Evolutionary conservation across 2,329 filamentous ascomycete genomes (phyloP), one percentile per base, ranked within the genome.

Genomic region (Niveomyces coronatus): DNA sequence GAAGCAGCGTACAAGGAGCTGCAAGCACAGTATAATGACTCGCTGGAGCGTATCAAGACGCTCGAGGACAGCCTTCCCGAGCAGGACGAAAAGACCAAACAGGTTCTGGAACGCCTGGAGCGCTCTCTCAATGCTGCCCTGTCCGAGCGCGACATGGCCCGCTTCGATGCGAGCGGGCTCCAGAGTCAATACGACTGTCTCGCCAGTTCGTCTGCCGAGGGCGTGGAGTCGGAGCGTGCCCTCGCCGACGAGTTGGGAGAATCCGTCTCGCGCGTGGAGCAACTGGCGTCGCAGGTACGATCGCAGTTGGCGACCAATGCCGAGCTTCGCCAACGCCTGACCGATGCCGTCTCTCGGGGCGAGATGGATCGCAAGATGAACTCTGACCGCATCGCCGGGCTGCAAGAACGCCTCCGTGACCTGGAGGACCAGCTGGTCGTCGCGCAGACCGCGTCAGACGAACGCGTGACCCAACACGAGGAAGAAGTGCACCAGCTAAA

Each of bases 361-460:
- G 89, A 96, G 51, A 70, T 72, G 22, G 85, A 91, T 50, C 88
- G 94, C 56, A 79, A 80, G 52, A 65, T 78, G 43, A 93, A 87
- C 45, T 83, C 83, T 11, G 71, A 77, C 37, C 82, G 85, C 51
- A 94, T 98, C 55, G 85, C 85, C 40, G 72, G 79, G 39, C 76
- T 96, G 56, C 88, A 96, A 56, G 73, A 74, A 44, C 82, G 79
- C 41, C 79, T 98, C 40, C 85, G 83, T 50, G 62, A 67, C 13
- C 76, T 95, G 35, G 91, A 96, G 56, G 88, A 96, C 44, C 76
- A 82, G 49, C 74, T 98, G 16, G 70, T 93, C 38, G 64, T 76
- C 15, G 86, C 89, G 2, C 89, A 96, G 58, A 80, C 85, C 40
- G 75, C 82, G 15, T 89, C 86, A 1, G 91, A 98, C 56, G 87